phyloP scores from a whole-genome alignment of 441 rosid genomes.

The Jatropha multifida region DNA sequence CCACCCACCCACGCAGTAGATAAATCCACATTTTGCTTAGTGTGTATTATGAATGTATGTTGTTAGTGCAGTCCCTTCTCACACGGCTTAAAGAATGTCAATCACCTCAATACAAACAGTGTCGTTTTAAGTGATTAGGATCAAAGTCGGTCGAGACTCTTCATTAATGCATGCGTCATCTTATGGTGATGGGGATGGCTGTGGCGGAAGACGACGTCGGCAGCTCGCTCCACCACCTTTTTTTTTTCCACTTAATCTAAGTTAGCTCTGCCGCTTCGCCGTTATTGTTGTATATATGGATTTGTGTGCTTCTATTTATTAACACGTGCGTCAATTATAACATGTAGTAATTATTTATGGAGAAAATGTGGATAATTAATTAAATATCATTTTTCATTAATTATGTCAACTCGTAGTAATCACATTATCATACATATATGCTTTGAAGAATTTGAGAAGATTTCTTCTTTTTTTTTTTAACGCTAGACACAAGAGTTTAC shows the following conservation, averaged over 20 bases:
- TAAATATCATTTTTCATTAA: not conserved
- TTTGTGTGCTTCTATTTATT: not conserved
- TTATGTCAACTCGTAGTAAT: not conserved
- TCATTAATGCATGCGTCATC: slow-evolving; percentile 21
- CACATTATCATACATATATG: not conserved
- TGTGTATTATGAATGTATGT: not conserved
- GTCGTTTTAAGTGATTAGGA: not conserved
- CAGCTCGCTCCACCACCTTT: not conserved
- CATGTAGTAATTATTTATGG: not conserved
- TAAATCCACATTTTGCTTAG: too few relatives aligned
- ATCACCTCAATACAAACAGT: not conserved
- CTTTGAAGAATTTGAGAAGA: slow-evolving; percentile 21
- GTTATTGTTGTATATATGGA: not conserved
- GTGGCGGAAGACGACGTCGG: not conserved
- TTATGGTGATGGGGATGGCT: not conserved
- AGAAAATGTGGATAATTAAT: not conserved
- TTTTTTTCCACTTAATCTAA: not conserved
- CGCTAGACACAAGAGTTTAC: too few relatives aligned
- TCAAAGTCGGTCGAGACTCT: slow-evolving; percentile 38
- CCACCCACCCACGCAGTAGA: not conserved
- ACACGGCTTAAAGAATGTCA: slow-evolving; percentile 38
- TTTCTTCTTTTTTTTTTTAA: not conserved
- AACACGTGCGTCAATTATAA: slow-evolving; percentile 1
- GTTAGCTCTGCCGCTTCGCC: not conserved
- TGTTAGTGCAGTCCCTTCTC: slow-evolving; percentile 9